phyloP scores from a whole-genome alignment of 2,329 filamentous ascomycete species.

The Aspergillus pseudotamarii region DNA sequence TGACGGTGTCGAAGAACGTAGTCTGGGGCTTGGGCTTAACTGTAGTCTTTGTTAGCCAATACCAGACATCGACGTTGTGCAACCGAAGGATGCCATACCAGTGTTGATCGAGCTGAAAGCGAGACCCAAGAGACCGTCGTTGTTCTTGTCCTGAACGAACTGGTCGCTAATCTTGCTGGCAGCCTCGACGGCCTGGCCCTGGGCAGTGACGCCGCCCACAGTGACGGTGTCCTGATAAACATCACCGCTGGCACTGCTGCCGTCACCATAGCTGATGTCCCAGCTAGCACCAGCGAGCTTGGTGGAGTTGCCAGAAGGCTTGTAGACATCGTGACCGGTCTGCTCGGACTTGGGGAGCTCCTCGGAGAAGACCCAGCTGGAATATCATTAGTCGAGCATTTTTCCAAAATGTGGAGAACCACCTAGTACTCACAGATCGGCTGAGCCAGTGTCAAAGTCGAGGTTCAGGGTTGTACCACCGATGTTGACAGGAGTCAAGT shows the following conservation, averaged over 20 bases:
- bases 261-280: slow-evolving; percentile 68
- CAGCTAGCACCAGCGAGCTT: slow-evolving; percentile 56
- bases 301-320: slow-evolving; percentile 52
- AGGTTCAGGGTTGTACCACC: slow-evolving; percentile 66
- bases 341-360: slow-evolving; percentile 55
- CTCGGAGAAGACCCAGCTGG: slow-evolving; percentile 68
- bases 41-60: background rate
- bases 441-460: slow-evolving; percentile 71
- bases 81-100: slow-evolving; percentile 20
- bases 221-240: slow-evolving; percentile 68
- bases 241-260: slow-evolving; percentile 62
- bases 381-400: slow-evolving; percentile 13
- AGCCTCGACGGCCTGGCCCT: slow-evolving; percentile 66
- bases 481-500: slow-evolving; percentile 64
- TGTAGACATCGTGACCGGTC: slow-evolving; percentile 61
- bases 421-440: slow-evolving; percentile 61
- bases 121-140: slow-evolving; percentile 64
- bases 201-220: slow-evolving; percentile 62
- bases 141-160: slow-evolving; percentile 56
- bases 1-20: slow-evolving; percentile 65
- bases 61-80: background rate
- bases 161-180: slow-evolving; percentile 60
- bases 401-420: background rate
- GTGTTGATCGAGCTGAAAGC: slow-evolving; percentile 64
- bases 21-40: slow-evolving; percentile 53